Percentiles rank a stretch among this genome's conserved stretches.
Conservation (phyloP, 1,284 basidiomycete genomes). For the Cryptococcus floricola region DNA sequence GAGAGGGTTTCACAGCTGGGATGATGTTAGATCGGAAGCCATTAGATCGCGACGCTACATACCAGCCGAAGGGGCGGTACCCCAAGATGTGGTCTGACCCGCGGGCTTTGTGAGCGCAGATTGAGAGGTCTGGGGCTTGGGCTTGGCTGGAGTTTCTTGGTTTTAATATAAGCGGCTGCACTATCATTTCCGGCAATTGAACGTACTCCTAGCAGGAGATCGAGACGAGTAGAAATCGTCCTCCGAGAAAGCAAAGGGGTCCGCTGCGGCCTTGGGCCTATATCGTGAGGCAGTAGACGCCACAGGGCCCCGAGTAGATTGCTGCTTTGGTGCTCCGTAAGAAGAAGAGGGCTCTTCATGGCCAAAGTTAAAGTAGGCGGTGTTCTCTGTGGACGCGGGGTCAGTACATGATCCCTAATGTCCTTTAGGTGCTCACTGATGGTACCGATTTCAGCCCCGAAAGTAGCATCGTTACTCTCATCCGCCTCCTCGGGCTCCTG, state of each 20-base stretch:
- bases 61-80: slow-evolving; percentile 32
- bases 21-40: slow-evolving; percentile 19
- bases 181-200: neutral
- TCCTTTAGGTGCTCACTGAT: slow-evolving; percentile 59
- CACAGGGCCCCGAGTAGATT: slow-evolving; percentile 18
- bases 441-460: slow-evolving; percentile 61
- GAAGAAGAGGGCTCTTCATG: neutral
- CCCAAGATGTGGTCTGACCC: slow-evolving; percentile 50
- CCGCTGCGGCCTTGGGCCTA: slow-evolving; percentile 34
- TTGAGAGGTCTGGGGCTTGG: slow-evolving; percentile 13
- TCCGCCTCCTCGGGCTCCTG: slow-evolving; percentile 81
- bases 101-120: slow-evolving; percentile 23
- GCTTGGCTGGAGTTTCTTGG: slow-evolving; percentile 13
- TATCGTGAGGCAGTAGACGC: slow-evolving; percentile 42
- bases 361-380: neutral
- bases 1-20: slow-evolving; percentile 45
- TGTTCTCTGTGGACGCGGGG: neutral
- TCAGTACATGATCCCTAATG: neutral
- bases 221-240: slow-evolving; percentile 47
- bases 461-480: slow-evolving; percentile 93
- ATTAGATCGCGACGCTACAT: neutral
- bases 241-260: slow-evolving; percentile 48
- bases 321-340: neutral
- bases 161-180: slow-evolving; percentile 1
- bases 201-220: slow-evolving; percentile 30